Conservation (phyloP, 306 rosid species). For the Bauhinia variegata region DNA sequence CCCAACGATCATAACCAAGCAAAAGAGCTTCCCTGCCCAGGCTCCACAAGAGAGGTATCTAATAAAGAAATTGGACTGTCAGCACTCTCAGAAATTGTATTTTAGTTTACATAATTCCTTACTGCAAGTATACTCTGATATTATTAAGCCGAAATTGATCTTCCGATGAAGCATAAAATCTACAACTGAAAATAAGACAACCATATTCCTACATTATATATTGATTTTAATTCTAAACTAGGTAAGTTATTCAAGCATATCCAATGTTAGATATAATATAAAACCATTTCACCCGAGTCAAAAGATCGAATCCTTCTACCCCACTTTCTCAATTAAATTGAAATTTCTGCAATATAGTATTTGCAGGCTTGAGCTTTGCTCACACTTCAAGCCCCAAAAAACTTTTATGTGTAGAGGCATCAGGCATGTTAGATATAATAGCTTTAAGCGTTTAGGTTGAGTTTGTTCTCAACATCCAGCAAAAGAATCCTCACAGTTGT, state of each 20-base stretch:
- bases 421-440: too few relatives aligned
- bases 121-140: not conserved
- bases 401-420: too few relatives aligned
- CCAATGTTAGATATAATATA: too few relatives aligned
- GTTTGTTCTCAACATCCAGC: too few relatives aligned
- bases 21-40: slow-evolving; percentile 91
- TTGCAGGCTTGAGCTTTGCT: too few relatives aligned
- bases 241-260: slow-evolving; percentile 1
- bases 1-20: slow-evolving; percentile 84
- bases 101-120: slow-evolving; percentile 11
- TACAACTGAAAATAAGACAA: slow-evolving; percentile 7
- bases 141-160: slow-evolving; percentile 10
- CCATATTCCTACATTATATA: not conserved
- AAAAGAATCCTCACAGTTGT: not conserved
- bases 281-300: too few relatives aligned
- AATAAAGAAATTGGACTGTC: slow-evolving; percentile 32
- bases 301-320: too few relatives aligned
- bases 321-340: too few relatives aligned
- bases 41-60: slow-evolving; percentile 87
- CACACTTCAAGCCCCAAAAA: too few relatives aligned
- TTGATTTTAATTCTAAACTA: slow-evolving; percentile 2
- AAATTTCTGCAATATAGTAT: too few relatives aligned
- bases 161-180: slow-evolving; percentile 18
- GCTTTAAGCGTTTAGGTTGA: too few relatives aligned
- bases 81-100: slow-evolving; percentile 19